Evolutionary conservation across 345 rosid genomes (phyloP).

Genomic region (Trapa bicornis): DNA sequence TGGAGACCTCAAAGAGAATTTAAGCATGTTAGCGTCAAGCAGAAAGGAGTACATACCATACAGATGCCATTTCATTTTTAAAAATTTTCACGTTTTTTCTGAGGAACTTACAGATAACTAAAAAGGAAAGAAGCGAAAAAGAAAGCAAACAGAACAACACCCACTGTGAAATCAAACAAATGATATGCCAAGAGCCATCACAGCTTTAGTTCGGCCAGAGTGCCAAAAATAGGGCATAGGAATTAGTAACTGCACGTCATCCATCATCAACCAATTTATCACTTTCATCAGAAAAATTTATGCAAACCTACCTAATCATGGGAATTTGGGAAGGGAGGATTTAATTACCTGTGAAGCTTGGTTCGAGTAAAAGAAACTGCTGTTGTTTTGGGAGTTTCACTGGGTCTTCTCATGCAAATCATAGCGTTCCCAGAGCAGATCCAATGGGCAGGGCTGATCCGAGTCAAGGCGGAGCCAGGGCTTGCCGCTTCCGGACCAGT

Average conservation of each 20-base stretch:
- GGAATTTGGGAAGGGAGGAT: neutral
- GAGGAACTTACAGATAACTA: neutral
- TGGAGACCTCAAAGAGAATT: neutral
- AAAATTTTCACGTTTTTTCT: neutral
- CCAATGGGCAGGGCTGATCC: constrained; percentile 51
- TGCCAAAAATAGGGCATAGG: neutral
- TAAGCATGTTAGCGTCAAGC: neutral
- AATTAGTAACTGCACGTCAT: neutral
- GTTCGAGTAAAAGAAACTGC: neutral
- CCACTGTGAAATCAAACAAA: neutral
- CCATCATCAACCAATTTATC: neutral
- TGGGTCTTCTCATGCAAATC: constrained; percentile 41
- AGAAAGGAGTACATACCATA: neutral
- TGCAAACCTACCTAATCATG: neutral
- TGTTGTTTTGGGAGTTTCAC: constrained; percentile 9
- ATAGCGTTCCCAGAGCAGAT: constrained; percentile 55
- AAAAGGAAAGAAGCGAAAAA: neutral
- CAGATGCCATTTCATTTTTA: neutral
- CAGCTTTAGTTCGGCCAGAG: neutral
- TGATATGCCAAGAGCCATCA: neutral
- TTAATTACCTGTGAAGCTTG: neutral
- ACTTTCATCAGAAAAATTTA: no score
- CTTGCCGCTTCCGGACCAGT: constrained; percentile 84
- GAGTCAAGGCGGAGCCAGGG: constrained; percentile 73
- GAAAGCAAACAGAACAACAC: neutral